These are phyloP conservation scores for Penicillium salamii DNA, from an alignment of 495 filamentous ascomycete genomes.

Conservation along the genomic window DNA sequence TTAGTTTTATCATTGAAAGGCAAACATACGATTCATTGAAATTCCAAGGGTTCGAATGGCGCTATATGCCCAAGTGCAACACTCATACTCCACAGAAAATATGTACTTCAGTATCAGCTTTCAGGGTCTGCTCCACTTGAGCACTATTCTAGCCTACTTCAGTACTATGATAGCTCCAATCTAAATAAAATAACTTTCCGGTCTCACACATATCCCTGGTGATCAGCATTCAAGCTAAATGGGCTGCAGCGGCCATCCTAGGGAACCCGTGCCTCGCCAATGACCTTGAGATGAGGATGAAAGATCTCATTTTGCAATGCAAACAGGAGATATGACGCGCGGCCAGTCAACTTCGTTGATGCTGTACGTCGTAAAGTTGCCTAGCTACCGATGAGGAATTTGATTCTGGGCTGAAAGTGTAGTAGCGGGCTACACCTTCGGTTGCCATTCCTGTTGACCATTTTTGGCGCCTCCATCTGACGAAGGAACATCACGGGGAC, in stretches of 20 bases:
- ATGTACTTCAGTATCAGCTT: no score
- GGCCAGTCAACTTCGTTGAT: conserved; percentile 14
- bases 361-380: conserved; percentile 16
- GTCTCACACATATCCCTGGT: neutral
- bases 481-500: neutral
- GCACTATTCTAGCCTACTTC: no score
- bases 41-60: no score
- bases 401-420: conserved; percentile 10
- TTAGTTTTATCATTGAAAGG: no score
- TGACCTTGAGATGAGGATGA: neutral
- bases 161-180: neutral
- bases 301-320: conserved; percentile 10
- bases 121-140: neutral
- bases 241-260: conserved; percentile 16
- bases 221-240: conserved; percentile 7
- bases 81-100: no score
- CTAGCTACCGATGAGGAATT: conserved; percentile 11
- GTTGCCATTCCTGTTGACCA: neutral
- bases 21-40: no score
- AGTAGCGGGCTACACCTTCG: conserved; percentile 3
- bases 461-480: neutral
- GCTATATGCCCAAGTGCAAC: no score
- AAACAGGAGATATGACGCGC: conserved; percentile 27
- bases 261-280: conserved; percentile 3
- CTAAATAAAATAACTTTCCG: neutral